These are phyloP conservation scores for Cercospora janseana DNA, from an alignment of 2,329 filamentous ascomycete species.

Conservation along the genomic window DNA sequence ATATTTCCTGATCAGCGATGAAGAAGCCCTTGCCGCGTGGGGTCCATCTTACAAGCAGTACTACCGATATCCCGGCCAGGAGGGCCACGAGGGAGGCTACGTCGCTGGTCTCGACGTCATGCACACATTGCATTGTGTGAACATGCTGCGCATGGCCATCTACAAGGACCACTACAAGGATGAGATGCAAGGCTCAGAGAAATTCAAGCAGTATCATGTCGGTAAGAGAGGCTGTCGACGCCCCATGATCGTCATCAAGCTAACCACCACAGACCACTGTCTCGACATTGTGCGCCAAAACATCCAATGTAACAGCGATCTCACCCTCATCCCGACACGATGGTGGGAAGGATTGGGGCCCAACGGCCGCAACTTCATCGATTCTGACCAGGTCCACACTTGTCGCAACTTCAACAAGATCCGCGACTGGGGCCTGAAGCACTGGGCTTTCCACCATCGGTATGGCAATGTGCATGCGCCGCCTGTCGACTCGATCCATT, in stretches of 20 bases:
- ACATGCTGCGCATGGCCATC: constrained; percentile 10
- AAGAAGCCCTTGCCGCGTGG: constrained; percentile 23
- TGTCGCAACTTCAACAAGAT: constrained; percentile 25
- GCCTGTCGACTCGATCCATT: background rate
- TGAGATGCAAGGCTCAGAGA: background rate
- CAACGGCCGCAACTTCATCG: constrained; percentile 21
- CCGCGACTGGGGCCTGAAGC: constrained; percentile 17
- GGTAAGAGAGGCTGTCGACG: background rate
- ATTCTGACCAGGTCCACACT: constrained; percentile 23
- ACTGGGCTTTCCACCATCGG: constrained; percentile 14
- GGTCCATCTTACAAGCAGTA: constrained; percentile 13
- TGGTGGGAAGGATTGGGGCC: constrained; percentile 21
- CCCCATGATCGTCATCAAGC: background rate
- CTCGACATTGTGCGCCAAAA: constrained; percentile 27
- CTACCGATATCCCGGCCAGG: background rate
- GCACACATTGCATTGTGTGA: constrained; percentile 24
- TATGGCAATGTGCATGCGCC: background rate
- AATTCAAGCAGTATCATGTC: constrained; percentile 12
- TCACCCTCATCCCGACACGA: constrained; percentile 24
- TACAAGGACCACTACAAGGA: constrained; percentile 13
- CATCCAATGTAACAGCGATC: constrained; percentile 25
- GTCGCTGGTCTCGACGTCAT: constrained; percentile 25
- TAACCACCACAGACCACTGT: constrained; percentile 20
- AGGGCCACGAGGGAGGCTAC: constrained; percentile 18
- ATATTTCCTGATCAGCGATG: constrained; percentile 26